phyloP scores from a whole-genome alignment of 83 land plant species.

The Larix sibirica region DNA sequence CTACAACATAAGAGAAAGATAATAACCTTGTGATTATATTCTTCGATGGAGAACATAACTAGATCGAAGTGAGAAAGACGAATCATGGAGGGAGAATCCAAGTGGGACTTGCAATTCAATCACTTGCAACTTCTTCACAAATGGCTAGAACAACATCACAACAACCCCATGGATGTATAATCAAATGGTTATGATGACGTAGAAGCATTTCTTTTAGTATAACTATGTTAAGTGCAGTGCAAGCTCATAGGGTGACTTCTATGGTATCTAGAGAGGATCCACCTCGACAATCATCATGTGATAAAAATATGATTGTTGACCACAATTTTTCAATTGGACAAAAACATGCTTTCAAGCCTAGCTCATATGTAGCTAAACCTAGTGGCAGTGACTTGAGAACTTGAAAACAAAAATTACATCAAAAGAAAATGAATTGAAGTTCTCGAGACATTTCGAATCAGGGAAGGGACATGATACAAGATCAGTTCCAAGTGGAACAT shows the following conservation, averaged over 20 bases:
- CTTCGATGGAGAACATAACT: constrained; percentile 52
- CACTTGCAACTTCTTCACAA: background rate
- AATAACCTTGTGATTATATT: constrained; percentile 74
- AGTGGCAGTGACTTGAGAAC: constrained; percentile 31
- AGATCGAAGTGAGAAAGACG: too few species aligned
- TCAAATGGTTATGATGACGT: constrained; percentile 13
- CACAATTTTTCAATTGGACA: constrained; percentile 14
- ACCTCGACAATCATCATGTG: background rate
- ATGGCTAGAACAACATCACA: background rate
- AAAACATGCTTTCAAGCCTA: constrained; percentile 13
- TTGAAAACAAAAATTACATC: constrained; percentile 72
- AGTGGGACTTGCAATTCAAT: background rate
- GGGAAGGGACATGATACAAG: background rate
- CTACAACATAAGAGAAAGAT: constrained; percentile 5
- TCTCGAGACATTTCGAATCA: constrained; percentile 13
- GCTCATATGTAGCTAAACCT: background rate
- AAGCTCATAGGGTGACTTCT: constrained; percentile 24
- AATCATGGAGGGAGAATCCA: background rate
- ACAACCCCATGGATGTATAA: background rate
- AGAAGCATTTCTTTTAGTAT: constrained; percentile 14
- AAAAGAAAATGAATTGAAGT: constrained; percentile 67
- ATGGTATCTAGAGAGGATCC: constrained; percentile 23
- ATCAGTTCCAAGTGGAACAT: background rate
- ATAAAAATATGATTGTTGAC: constrained; percentile 1
- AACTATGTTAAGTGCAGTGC: constrained; percentile 10